These are phyloP conservation scores for Myrica gale DNA, from an alignment of 306 rosid species.

Conservation along the genomic window DNA sequence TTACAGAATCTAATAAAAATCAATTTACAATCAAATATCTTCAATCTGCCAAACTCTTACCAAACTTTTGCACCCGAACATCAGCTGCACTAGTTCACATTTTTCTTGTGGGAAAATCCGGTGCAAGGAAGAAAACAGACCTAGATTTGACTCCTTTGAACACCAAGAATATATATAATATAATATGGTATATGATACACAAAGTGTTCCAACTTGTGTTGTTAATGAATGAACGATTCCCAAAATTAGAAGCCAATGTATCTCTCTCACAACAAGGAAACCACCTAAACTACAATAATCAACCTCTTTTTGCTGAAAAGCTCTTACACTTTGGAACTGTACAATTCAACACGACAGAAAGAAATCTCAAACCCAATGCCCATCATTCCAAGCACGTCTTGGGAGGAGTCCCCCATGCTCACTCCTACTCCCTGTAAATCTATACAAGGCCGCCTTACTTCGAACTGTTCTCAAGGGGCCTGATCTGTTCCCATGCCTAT, in stretches of 20 bases:
- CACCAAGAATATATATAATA: too few species aligned
- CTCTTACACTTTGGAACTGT: conserved; percentile 51
- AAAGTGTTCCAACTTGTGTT: conserved; percentile 36
- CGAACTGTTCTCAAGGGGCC: conserved; percentile 74
- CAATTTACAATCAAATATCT: too few species aligned
- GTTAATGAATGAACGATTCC: conserved; percentile 52
- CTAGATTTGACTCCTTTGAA: too few species aligned
- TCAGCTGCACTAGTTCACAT: too few species aligned
- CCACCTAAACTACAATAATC: conserved; percentile 46
- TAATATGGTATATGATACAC: conserved; percentile 31
- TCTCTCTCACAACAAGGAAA: conserved; percentile 34
- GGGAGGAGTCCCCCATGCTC: conserved; percentile 69
- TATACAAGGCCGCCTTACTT: conserved; percentile 63
- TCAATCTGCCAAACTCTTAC: too few species aligned
- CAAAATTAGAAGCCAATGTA: conserved; percentile 54
- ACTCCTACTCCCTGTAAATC: conserved; percentile 66
- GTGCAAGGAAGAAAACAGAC: too few species aligned
- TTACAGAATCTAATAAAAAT: too few species aligned
- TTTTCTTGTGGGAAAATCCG: too few species aligned
- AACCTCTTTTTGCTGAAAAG: conserved; percentile 27
- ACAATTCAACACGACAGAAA: conserved; percentile 44
- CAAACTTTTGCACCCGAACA: too few species aligned
- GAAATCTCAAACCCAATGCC: conserved; percentile 45
- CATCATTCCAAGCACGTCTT: conserved; percentile 49
- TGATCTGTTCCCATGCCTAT: conserved; percentile 74